Base-by-base conservation (phyloP, 179 eudicot species). In the Carnegiea gigantea region DNA sequence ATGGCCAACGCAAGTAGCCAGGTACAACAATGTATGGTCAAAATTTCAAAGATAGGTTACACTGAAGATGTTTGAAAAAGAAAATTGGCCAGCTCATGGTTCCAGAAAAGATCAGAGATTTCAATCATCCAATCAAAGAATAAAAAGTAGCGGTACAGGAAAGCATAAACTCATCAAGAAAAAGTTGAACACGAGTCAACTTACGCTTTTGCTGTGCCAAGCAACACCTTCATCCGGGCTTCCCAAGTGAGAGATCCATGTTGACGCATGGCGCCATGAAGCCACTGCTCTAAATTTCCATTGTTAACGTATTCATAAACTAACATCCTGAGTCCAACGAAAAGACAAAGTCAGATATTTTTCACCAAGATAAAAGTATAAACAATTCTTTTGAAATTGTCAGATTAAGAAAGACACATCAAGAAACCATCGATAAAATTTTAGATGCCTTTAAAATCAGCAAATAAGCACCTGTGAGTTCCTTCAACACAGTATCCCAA, bases 121-220 rank as follows among this genome's bases (percentile, higher is more conserved):
- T 26, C 26, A 11, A 65, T 8, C 70, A 65, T 65, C 30, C 33
- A 65, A 23, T 28, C 6, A 36, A 36, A 28, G 9, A 70, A 28
- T 3, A 24, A 23, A 9, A 65, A 7, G 11, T 17, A 65, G 38
- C 0, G 44, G 44, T 6, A 40, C 44, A 8, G 26, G 26, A 21
- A 60, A 60, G 71, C 38, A 65, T 33, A 28, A 33, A 70, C 9
- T 59, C 9, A 13, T 67, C 60, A 62, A 76, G 36, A 8, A 46
- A 40, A 24, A 28, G 73, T 70, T 28, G 40, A 33, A 70, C n/a
- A 70, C 4, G 46, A 81, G 81, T 73, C 38, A 79, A 90, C 98
- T 92, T 91, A 96, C 99, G 98, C 99, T 88, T 96, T 96, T 77
- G 98, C 97, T 13, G 99, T 96, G 84, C 99, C 97, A 71, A 94